Percentiles rank a stretch among this genome's conserved stretches.
Conservation (phyloP, 1,284 basidiomycete genomes). For the Cryptococcus wingfieldii region DNA sequence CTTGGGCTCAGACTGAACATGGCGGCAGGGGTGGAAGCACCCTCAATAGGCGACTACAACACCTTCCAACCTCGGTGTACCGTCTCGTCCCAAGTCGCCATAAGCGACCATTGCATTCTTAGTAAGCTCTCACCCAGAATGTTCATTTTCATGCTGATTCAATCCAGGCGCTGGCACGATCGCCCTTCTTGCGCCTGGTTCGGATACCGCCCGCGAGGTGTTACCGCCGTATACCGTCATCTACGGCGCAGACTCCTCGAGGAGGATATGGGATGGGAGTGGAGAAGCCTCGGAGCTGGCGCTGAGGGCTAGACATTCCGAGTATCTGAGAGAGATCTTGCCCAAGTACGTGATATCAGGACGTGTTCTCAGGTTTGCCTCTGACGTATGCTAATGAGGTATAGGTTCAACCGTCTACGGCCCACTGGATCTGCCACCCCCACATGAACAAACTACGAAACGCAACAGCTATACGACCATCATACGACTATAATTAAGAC, state of each 20-base stretch:
- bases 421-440: background rate
- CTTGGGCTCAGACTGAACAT: conserved; percentile 1
- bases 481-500: no score
- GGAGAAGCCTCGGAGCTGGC: conserved; percentile 79
- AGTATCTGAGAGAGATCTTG: conserved; percentile 83
- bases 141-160: background rate
- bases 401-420: conserved; percentile 23
- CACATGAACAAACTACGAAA: no score
- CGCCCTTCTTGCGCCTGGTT: conserved; percentile 8
- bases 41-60: conserved; percentile 75
- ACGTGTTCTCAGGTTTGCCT: background rate
- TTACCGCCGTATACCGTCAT: conserved; percentile 82
- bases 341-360: conserved; percentile 59
- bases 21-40: conserved; percentile 70
- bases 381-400: background rate
- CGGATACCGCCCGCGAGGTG: conserved; percentile 55
- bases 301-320: conserved; percentile 77
- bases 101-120: conserved; percentile 74
- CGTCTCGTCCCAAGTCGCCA: conserved; percentile 70
- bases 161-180: conserved; percentile 13
- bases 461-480: no score
- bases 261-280: conserved; percentile 76
- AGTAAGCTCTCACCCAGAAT: conserved; percentile 59
- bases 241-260: conserved; percentile 68
- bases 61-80: conserved; percentile 74